Evolutionary conservation across 345 rosid species (phyloP).

Genomic region (Salix caprea): DNA sequence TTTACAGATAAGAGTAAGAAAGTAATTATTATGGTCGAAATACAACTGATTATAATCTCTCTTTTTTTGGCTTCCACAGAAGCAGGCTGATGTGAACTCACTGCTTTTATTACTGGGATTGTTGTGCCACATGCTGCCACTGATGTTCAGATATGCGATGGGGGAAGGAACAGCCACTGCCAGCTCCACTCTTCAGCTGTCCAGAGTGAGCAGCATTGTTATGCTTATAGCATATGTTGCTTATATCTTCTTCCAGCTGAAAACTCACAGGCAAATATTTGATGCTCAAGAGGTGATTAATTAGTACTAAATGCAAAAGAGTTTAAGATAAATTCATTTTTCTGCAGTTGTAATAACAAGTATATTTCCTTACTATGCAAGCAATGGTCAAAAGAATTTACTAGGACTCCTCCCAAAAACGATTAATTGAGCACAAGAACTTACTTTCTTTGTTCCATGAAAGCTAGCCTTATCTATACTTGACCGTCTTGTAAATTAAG

Average conservation of each 20-base stretch:
- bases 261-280: constrained; percentile 60
- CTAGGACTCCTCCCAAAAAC: too few relatives aligned
- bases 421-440: too few relatives aligned
- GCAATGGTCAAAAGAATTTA: too few relatives aligned
- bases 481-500: too few relatives aligned
- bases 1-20: too few relatives aligned
- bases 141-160: constrained; percentile 48
- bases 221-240: constrained; percentile 76
- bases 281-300: constrained; percentile 50
- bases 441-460: too few relatives aligned
- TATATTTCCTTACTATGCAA: too few relatives aligned
- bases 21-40: background rate
- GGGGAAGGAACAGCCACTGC: constrained; percentile 25
- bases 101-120: constrained; percentile 62
- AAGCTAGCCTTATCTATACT: too few relatives aligned
- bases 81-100: constrained; percentile 80
- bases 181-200: constrained; percentile 44
- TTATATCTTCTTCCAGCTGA: constrained; percentile 80
- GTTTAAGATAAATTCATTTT: background rate
- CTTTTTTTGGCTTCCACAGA: constrained; percentile 41
- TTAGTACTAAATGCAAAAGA: background rate
- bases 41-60: background rate
- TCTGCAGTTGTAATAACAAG: too few relatives aligned
- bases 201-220: constrained; percentile 77
- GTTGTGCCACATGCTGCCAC: constrained; percentile 73